Conservation (phyloP, 139 green algal genomes). For the Micractinium sp. region DNA sequence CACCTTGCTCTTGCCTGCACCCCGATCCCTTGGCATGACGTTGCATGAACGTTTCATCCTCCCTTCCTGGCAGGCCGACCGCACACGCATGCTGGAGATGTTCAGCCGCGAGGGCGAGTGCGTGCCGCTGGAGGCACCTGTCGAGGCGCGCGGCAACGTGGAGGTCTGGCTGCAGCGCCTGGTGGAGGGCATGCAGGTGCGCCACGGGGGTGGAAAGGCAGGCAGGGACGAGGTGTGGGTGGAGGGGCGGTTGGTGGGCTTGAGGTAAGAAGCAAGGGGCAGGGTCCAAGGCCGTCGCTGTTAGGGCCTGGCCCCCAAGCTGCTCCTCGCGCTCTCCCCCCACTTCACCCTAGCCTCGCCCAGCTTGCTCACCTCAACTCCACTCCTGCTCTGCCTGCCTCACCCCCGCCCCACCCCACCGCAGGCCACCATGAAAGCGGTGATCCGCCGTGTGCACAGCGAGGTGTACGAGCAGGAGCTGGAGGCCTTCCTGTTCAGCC, state of each 20-base stretch:
- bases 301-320: not conserved
- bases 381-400: not conserved
- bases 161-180: conserved; percentile 95
- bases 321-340: not conserved
- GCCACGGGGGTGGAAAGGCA: not conserved
- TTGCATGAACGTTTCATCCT: not conserved
- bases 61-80: conserved; percentile 60
- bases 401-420: not conserved
- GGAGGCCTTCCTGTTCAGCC: conserved; percentile 88
- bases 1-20: not conserved
- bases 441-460: conserved; percentile 79
- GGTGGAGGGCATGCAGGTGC: conserved; percentile 92
- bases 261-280: not conserved
- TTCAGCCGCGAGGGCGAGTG: conserved; percentile 85
- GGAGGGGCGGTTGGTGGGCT: not conserved
- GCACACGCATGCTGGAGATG: conserved; percentile 93
- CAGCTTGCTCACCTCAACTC: not conserved
- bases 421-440: conserved; percentile 81
- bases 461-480: conserved; percentile 88
- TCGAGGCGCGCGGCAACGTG: conserved; percentile 89
- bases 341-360: not conserved
- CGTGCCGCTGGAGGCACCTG: conserved; percentile 67
- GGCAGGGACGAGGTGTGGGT: not conserved
- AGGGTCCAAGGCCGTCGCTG: not conserved
- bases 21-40: too few species aligned